A percentile compares a stretch with the other conserved stretches of the same genome.
Conservation (phyloP, 768 basidiomycete genomes). For the Termitomyces sp. region DNA sequence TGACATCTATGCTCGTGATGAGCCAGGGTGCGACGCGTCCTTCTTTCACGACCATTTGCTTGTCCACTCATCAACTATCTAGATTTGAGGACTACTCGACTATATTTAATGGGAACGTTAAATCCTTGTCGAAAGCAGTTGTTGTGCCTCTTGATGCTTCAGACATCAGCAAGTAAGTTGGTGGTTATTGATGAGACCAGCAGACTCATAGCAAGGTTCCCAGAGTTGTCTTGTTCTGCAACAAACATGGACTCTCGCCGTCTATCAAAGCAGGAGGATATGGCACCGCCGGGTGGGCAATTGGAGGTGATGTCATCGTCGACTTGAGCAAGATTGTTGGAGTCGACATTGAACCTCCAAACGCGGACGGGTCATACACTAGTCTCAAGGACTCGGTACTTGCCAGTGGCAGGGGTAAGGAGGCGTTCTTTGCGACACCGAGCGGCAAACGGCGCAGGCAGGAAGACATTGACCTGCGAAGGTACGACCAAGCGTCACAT, state of each 20-base stretch:
- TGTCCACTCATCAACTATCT: background rate
- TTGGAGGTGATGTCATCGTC: conserved; percentile 81
- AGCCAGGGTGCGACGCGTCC: conserved; percentile 29
- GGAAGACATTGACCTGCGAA: conserved; percentile 44
- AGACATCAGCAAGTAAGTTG: conserved; percentile 75
- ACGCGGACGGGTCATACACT: conserved; percentile 47
- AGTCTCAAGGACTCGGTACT: conserved; percentile 52
- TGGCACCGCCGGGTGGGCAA: conserved; percentile 86
- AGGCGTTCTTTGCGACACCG: conserved; percentile 13
- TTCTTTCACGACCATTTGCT: background rate
- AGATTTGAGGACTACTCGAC: conserved; percentile 44
- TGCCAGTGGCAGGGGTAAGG: conserved; percentile 52
- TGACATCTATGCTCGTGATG: conserved; percentile 36
- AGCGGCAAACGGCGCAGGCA: conserved; percentile 52
- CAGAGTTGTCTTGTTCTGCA: conserved; percentile 71
- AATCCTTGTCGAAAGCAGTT: conserved; percentile 53
- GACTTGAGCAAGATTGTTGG: conserved; percentile 70
- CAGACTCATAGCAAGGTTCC: background rate
- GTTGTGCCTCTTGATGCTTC: conserved; percentile 72
- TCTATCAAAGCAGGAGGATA: conserved; percentile 90
- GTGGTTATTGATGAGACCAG: background rate
- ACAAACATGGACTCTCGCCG: conserved; percentile 59
- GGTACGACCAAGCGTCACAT: conserved; percentile 51
- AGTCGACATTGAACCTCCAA: conserved; percentile 61
- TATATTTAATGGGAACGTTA: conserved; percentile 78